Base-by-base conservation (phyloP, 2,329 filamentous ascomycete species). In the Talaromyces sp. region DNA sequence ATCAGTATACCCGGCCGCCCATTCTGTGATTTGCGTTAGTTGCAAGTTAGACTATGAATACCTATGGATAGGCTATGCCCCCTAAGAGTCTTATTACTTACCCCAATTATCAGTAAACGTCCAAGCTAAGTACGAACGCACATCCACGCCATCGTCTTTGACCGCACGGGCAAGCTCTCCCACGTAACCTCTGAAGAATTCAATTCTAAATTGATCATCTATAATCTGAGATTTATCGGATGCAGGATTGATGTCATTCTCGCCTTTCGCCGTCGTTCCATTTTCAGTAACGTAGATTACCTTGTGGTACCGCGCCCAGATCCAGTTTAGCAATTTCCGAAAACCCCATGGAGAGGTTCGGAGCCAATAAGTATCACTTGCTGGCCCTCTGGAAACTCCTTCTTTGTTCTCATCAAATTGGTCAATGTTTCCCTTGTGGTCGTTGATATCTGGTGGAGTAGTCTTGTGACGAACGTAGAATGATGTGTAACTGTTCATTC, bases 211-310 rank as follows among this genome's bases (percentile, higher is more conserved):
- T 69, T 90, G 86, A 73, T 95, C 91, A 66, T 92, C 81, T 57
- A 93, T 80, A 62, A 92, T 88, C 76, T 89, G 73, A 68, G 90
- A 76, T 2, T 86, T 79, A 68, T 92, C 80, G 62, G 91, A 87
- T 73, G 89, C 11, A 33, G 41, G 39, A 4, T 47, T 47, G 13
- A 60, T 60, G 6, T 60, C 57, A 33, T 60, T 91, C 80, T 94
- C 91, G 59, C 87, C 89, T 79, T 91, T 91, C 72, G 93, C 78
- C 66, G 88, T 91, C 3, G 90, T 94, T 19, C 91, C 91, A 76
- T 92, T 94, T 80, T 94, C 91, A 1, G 91, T 94, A 60, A 93
- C 87, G 76, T 91, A 93, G 75, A 94, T 92, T 50, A 91, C 90
- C 72, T 84, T 82, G 59, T 84, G 83, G 76, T 94, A 94, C 35